Evolutionary conservation across 768 basidiomycete genomes (phyloP).

Genomic region (Termitomyces sp.): DNA sequence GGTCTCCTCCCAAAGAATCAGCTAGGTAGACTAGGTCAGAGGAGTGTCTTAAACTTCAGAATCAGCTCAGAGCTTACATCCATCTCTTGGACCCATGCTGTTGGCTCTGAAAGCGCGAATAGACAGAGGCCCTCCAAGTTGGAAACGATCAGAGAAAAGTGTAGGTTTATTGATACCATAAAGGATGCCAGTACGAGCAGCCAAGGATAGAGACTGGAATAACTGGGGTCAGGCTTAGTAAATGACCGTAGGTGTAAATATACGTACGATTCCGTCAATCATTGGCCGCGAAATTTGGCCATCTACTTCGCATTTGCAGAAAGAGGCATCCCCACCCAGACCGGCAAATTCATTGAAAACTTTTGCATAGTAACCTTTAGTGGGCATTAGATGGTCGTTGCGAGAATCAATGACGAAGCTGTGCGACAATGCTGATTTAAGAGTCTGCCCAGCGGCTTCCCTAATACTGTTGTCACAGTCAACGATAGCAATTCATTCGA

Average conservation of each 20-base stretch:
- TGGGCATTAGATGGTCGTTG: slow-evolving; percentile 62
- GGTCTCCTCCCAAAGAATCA: slow-evolving; percentile 83
- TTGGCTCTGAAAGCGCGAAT: slow-evolving; percentile 76
- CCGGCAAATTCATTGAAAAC: slow-evolving; percentile 72
- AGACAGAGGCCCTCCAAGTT: slow-evolving; percentile 87
- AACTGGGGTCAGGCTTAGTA: neutral
- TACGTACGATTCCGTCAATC: slow-evolving; percentile 54
- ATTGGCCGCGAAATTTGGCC: slow-evolving; percentile 59
- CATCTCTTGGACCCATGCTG: slow-evolving; percentile 74
- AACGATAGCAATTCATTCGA: neutral
- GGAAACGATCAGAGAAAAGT: slow-evolving; percentile 83
- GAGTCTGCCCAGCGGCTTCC: slow-evolving; percentile 71
- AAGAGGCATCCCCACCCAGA: slow-evolving; percentile 74
- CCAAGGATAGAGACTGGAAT: slow-evolving; percentile 69
- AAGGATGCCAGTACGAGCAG: slow-evolving; percentile 68
- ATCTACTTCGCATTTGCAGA: slow-evolving; percentile 71
- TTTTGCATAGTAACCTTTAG: slow-evolving; percentile 60
- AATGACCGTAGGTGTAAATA: neutral
- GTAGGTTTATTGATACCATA: slow-evolving; percentile 51
- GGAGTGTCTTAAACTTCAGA: neutral
- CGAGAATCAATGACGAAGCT: slow-evolving; percentile 73
- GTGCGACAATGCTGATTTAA: slow-evolving; percentile 85
- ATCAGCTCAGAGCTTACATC: slow-evolving; percentile 38
- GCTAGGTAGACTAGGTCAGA: slow-evolving; percentile 33
- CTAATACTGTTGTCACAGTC: slow-evolving; percentile 56